Conservation (phyloP, 768 basidiomycete species). For the Hericium rajendrae region DNA sequence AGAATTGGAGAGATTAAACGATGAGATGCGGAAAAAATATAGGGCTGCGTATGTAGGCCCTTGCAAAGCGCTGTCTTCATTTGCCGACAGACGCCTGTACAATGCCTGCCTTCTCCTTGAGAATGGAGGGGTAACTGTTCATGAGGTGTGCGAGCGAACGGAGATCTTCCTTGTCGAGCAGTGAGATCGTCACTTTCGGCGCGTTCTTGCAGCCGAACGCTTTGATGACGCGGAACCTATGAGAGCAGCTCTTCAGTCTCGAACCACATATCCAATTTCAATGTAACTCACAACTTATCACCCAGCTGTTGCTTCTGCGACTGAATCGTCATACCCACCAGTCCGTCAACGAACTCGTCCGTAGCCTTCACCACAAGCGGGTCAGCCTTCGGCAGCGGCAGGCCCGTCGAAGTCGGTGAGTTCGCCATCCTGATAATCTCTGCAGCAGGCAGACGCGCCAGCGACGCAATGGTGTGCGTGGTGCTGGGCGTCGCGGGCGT, state of each 20-base stretch:
- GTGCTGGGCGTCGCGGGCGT: constrained; percentile 51
- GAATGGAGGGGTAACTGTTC: constrained; percentile 74
- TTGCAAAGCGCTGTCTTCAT: neutral
- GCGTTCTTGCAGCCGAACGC: constrained; percentile 76
- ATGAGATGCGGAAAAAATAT: neutral
- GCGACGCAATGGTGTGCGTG: constrained; percentile 55
- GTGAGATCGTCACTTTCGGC: constrained; percentile 78
- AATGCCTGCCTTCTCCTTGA: constrained; percentile 45
- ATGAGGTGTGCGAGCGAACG: constrained; percentile 75
- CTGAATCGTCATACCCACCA: constrained; percentile 60
- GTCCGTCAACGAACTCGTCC: constrained; percentile 59
- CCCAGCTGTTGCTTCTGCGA: constrained; percentile 78
- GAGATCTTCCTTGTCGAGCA: constrained; percentile 81
- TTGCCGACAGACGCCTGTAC: constrained; percentile 1
- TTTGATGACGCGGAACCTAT: constrained; percentile 50
- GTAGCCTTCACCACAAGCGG: constrained; percentile 32
- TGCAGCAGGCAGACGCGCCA: constrained; percentile 64
- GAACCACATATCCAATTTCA: constrained; percentile 5
- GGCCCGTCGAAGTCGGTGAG: constrained; percentile 33
- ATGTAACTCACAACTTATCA: constrained; percentile 54
- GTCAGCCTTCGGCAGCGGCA: constrained; percentile 16
- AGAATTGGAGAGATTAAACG: neutral
- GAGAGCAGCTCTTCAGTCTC: neutral
- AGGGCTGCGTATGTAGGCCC: neutral
- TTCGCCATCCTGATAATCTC: constrained; percentile 65